A percentile compares a stretch with the other conserved stretches of the same genome.
These are phyloP conservation scores for Colletotrichum godetiae DNA, from an alignment of 2,329 filamentous ascomycete species.

Conservation along the genomic window DNA sequence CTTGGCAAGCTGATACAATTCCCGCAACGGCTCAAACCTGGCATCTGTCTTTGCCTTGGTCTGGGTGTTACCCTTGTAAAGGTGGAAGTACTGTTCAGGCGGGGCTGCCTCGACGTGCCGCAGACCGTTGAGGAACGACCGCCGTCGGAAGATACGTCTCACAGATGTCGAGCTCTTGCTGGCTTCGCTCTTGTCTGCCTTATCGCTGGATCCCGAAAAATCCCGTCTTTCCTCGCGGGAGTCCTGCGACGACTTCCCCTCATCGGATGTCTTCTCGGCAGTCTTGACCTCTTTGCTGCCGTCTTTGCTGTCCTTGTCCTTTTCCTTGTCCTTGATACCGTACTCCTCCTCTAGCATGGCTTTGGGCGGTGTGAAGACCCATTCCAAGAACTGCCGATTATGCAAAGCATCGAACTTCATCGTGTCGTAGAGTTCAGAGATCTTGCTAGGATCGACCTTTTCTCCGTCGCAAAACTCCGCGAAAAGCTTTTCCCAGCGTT, in stretches of 20 bases:
- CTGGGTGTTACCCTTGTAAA: constrained; percentile 82
- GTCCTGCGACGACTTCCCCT: constrained; percentile 52
- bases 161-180: constrained; percentile 45
- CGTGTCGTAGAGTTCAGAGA: constrained; percentile 97
- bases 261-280: constrained; percentile 52
- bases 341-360: constrained; percentile 80
- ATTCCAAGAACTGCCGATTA: constrained; percentile 95
- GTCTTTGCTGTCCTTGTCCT: constrained; percentile 39
- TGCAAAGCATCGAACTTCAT: constrained; percentile 99
- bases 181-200: constrained; percentile 52
- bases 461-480: constrained; percentile 96
- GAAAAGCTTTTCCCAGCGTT: constrained; percentile 98
- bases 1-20: constrained; percentile 93
- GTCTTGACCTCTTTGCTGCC: constrained; percentile 48
- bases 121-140: constrained; percentile 68
- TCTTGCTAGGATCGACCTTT: constrained; percentile 98
- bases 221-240: constrained; percentile 45
- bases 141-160: constrained; percentile 68
- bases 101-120: constrained; percentile 66
- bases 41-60: constrained; percentile 85
- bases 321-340: constrained; percentile 50
- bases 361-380: constrained; percentile 92
- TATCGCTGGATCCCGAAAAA: constrained; percentile 50
- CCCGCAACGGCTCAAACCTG: constrained; percentile 86
- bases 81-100: constrained; percentile 85